Evolutionary conservation across 164 flowering plant genomes (phyloP).

Genomic region (Stephania japonica): DNA sequence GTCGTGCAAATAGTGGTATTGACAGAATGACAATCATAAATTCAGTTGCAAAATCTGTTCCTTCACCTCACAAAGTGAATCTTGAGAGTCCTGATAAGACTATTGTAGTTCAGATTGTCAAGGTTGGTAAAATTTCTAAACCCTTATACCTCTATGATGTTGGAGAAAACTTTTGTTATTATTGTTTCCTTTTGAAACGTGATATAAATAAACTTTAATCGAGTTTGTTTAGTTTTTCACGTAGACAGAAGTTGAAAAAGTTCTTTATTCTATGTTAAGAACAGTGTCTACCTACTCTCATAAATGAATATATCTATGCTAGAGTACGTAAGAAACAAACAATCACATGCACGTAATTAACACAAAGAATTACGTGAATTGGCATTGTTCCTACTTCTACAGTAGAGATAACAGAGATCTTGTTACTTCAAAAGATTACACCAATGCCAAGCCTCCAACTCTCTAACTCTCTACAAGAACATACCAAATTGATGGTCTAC

Average conservation of each 20-base stretch:
- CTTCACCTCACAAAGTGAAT: conserved; percentile 86
- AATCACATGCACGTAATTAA: neutral
- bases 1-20: conserved; percentile 84
- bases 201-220: neutral
- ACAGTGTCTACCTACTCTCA: neutral
- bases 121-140: conserved; percentile 36
- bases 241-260: neutral
- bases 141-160: conserved; percentile 8
- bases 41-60: conserved; percentile 85
- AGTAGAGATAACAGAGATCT: too few species aligned
- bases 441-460: too few species aligned
- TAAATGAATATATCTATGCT: neutral
- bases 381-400: neutral
- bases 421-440: too few species aligned
- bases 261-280: neutral
- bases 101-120: conserved; percentile 73
- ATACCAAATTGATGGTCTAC: too few species aligned
- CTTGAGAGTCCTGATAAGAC: conserved; percentile 74
- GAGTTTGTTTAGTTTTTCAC: neutral
- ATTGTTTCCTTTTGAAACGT: neutral
- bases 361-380: neutral
- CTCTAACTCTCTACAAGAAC: too few species aligned
- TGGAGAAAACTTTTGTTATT: neutral
- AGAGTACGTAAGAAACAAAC: neutral
- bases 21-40: conserved; percentile 82